phyloP scores from a whole-genome alignment of 768 basidiomycete species.

The Chalciporus sphaerocephalus region DNA sequence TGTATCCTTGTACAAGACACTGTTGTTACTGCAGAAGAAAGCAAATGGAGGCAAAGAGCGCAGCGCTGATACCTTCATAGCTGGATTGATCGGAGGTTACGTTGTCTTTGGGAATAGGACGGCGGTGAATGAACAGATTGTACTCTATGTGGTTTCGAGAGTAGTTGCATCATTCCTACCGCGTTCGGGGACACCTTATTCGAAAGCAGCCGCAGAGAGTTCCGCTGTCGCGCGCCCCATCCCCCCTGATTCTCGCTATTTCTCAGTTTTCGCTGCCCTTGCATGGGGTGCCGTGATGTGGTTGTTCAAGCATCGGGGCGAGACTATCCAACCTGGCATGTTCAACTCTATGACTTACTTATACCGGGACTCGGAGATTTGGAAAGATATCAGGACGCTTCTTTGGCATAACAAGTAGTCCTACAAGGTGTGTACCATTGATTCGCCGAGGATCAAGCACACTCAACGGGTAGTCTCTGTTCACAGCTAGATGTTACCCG shows the following conservation, averaged over 20 bases:
- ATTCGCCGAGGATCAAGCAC: background rate
- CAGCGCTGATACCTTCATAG: conserved; percentile 81
- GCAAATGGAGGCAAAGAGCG: conserved; percentile 79
- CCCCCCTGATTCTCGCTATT: conserved; percentile 81
- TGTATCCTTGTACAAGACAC: conserved; percentile 86
- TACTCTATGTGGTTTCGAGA: conserved; percentile 91
- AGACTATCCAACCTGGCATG: conserved; percentile 96
- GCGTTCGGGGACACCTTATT: conserved; percentile 57
- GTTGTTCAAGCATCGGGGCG: conserved; percentile 80
- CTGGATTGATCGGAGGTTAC: conserved; percentile 90
- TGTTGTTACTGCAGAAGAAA: conserved; percentile 79
- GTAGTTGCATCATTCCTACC: conserved; percentile 91
- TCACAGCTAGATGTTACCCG: conserved; percentile 6
- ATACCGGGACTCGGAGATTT: conserved; percentile 88
- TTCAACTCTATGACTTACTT: conserved; percentile 94
- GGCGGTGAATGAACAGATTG: conserved; percentile 95
- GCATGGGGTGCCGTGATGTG: conserved; percentile 98
- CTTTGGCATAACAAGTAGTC: conserved; percentile 83
- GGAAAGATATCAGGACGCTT: conserved; percentile 77
- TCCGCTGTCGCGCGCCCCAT: conserved; percentile 55
- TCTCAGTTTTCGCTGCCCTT: conserved; percentile 81
- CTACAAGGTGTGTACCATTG: conserved; percentile 7
- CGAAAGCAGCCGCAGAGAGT: conserved; percentile 39
- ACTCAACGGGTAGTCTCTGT: background rate
- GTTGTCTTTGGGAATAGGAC: conserved; percentile 81